Base-by-base conservation (phyloP, 2,329 filamentous ascomycete species). In the Arachnomyces sp. region DNA sequence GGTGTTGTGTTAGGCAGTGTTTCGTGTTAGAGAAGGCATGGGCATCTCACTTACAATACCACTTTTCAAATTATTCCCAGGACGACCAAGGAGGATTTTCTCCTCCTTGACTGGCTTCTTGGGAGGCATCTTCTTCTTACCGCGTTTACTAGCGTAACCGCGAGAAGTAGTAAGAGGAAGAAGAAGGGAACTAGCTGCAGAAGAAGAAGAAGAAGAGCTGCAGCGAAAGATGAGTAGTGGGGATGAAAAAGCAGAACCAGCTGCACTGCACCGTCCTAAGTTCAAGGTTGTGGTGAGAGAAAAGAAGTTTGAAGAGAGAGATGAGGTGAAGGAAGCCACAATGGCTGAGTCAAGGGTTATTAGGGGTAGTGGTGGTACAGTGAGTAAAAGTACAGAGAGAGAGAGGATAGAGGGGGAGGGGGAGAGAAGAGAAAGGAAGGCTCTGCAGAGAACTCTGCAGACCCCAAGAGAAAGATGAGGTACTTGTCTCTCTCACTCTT, bases 31-130 rank as follows among this genome's bases (percentile, higher is more conserved):
- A 50, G 51, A 46, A 54, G 52, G 38, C 59, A 50, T 56, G 54
- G 54, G 48, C 62, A 64, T 56, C 79, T 69, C 76, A 93, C 92
- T 80, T 77, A 81, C 77, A 71, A 98, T 98, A 73, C 92, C 93
- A 74, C 87, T 95, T 80, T 96, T 98, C 68, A 98, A 68, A 72
- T 80, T 96, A 78, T 98, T 98, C 61, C 92, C 92, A 52, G 92
- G 92, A 64, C 92, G 78, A 67, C 92, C 92, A 68, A 98, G 77
- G 55, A 92, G 81, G 67, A 96, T 77, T 81, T 96, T 96, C 77
- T 96, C 85, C 76, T 95, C 84, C 58, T 86, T 80, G 57, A 80
- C 82, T 39, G 70, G 73, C 72, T 96, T 96, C 78, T 98, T 98
- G 65, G 92, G 92, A 70, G 87, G 76, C 92, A 98, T 98, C 65